Evolutionary conservation across 495 filamentous ascomycete species (phyloP).

Genomic region (Pseudotulostoma volvatum): DNA sequence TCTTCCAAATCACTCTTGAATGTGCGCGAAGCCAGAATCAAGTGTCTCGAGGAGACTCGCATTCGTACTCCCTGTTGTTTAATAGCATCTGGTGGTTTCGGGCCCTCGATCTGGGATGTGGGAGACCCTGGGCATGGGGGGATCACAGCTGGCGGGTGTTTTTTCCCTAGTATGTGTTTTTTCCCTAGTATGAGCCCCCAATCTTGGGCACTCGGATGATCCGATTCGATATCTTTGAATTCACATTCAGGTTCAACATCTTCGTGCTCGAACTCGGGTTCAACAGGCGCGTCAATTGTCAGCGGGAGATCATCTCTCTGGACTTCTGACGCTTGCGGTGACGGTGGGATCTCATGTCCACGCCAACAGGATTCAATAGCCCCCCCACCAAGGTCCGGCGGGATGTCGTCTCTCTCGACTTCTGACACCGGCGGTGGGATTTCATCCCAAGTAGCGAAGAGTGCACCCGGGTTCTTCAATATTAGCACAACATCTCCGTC

Average conservation of each 20-base stretch:
- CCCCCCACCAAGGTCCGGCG: too few species aligned
- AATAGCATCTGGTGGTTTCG: background rate
- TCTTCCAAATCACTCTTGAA: constrained; percentile 34
- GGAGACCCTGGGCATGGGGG: too few species aligned
- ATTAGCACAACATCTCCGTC: constrained; percentile 5
- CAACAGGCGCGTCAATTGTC: background rate
- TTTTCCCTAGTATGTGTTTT: too few species aligned
- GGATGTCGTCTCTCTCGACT: background rate
- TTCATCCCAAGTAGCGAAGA: constrained; percentile 2
- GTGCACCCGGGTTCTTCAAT: constrained; percentile 1
- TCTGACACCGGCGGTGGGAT: background rate
- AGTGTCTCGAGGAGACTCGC: constrained; percentile 36
- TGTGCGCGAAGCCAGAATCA: constrained; percentile 29
- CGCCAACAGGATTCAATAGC: too few species aligned
- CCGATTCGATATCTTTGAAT: too few species aligned
- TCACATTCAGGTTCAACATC: background rate
- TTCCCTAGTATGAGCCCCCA: too few species aligned
- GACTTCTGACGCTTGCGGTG: too few species aligned
- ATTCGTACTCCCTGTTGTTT: constrained; percentile 1
- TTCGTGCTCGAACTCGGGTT: background rate
- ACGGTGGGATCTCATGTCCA: too few species aligned
- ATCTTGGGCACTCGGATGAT: too few species aligned
- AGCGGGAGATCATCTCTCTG: too few species aligned
- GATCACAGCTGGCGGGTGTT: too few species aligned
- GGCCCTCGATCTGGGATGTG: too few species aligned